phyloP scores from a whole-genome alignment of 176 grass and related monocot genomes.

The Zizania latifolia region DNA sequence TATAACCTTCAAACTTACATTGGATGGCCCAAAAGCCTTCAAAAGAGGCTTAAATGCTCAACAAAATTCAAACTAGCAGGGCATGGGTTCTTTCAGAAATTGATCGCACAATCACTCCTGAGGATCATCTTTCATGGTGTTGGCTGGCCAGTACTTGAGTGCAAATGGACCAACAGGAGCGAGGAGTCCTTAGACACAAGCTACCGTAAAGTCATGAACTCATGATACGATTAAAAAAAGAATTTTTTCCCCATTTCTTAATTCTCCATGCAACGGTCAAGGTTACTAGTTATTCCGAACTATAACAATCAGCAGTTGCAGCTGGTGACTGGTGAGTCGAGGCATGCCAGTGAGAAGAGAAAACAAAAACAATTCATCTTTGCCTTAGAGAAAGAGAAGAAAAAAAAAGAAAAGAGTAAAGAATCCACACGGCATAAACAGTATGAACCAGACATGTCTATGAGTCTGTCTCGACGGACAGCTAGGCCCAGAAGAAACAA shows the following conservation, averaged over 20 bases:
- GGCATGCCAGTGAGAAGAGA: background rate
- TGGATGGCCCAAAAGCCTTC: background rate
- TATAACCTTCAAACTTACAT: background rate
- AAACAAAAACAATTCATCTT: background rate
- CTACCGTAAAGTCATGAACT: background rate
- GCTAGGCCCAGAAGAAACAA: constrained; percentile 24
- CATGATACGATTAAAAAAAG: background rate
- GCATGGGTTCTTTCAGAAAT: background rate
- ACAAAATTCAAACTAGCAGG: constrained; percentile 1
- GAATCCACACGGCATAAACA: constrained; percentile 10
- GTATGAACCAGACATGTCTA: background rate
- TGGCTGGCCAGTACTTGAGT: background rate
- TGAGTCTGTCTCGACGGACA: constrained; percentile 16
- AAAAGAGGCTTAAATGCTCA: background rate
- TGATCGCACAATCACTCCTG: background rate
- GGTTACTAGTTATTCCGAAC: background rate
- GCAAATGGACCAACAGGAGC: background rate
- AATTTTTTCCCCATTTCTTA: background rate
- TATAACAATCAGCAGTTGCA: background rate
- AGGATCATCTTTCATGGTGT: background rate
- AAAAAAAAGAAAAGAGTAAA: background rate
- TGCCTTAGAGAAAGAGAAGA: background rate
- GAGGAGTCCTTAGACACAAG: background rate
- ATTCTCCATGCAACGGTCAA: constrained; percentile 10
- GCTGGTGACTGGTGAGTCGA: background rate